Percentiles rank a stretch among this genome's conserved stretches.
These are phyloP conservation scores for Tylopilus subfusipes DNA, from an alignment of 768 basidiomycete genomes.

Conservation along the genomic window DNA sequence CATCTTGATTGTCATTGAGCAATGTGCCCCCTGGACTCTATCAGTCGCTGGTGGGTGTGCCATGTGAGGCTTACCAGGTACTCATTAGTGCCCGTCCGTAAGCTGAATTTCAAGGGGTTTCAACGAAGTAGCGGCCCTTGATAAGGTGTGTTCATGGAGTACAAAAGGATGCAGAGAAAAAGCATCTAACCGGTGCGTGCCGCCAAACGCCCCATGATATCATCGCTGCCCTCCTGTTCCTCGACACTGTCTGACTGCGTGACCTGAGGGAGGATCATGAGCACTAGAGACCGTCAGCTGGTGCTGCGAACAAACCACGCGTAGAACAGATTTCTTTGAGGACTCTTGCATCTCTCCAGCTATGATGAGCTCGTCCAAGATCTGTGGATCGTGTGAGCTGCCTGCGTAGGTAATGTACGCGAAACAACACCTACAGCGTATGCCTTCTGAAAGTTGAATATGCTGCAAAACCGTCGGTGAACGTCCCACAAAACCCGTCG, in stretches of 20 bases:
- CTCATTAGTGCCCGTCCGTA: not conserved
- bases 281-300: slow-evolving; percentile 7
- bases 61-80: not conserved
- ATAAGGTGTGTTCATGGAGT: slow-evolving; percentile 13
- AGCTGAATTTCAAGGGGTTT: slow-evolving; percentile 3
- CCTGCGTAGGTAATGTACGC: not conserved
- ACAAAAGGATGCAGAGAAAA: slow-evolving; percentile 1
- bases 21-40: not conserved
- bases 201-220: slow-evolving; percentile 72
- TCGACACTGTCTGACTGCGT: slow-evolving; percentile 82
- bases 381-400: slow-evolving; percentile 36
- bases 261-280: slow-evolving; percentile 45
- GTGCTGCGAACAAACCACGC: slow-evolving; percentile 41
- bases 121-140: slow-evolving; percentile 31
- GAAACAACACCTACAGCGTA: slow-evolving; percentile 57
- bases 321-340: slow-evolving; percentile 68
- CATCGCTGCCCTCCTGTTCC: slow-evolving; percentile 82
- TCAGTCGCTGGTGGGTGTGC: not conserved
- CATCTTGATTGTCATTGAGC: not conserved
- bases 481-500: not conserved
- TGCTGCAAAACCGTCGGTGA: slow-evolving; percentile 45
- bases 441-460: slow-evolving; percentile 98
- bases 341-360: slow-evolving; percentile 94
- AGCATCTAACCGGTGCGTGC: slow-evolving; percentile 62
- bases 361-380: slow-evolving; percentile 90